Base-by-base conservation (phyloP, 1,284 basidiomycete species). In the Papiliotrema terrestris region DNA sequence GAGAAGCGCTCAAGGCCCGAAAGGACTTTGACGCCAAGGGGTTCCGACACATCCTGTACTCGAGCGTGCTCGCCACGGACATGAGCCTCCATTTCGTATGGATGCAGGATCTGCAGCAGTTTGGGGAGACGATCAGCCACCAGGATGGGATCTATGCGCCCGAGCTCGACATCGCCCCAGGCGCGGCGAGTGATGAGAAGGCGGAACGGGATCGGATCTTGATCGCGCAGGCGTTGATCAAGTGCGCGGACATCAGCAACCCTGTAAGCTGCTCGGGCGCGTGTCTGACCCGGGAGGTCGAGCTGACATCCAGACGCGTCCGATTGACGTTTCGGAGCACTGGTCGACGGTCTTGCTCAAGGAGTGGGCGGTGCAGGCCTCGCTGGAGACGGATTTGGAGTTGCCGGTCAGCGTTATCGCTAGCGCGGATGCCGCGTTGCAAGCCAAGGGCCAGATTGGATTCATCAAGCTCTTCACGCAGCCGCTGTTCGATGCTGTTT, bases 241-340 rank as follows among this genome's bases (percentile, higher is more conserved):
- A 97, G 76, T 95, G 92, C 68, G 91, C 91, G 13, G 93, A 97
- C 77, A 97, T 97, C 69, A 93, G 89, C 71, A 97, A 97, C 74
- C 92, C 93, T 13, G 91, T 95, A 73, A 61, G 88, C 82, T 11
- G n/a, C n/a, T 36, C 29, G 48, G 48, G 29, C 35, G 3, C 4
- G 23, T 35, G n/a, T 14, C n/a, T 9, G 5, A 37, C 15, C 26
- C 13, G 11, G 11, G 37, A 22, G 32, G 19, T 22, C 3, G 9
- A 6, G 26, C 36, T 54, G 45, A 55, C 43, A 36, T 36, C 19
- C 67, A 94, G 91, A 86, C 88, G 59, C 90, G 93, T n/a, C 93
- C 93, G 1, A 89, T 91, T 60, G 80, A 83, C 22, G 87, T 95
- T 9, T 91, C 91, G 2, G 84, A 89, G 67, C 86, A 91, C 63